Percentiles rank a stretch among this genome's conserved stretches.
Evolutionary conservation across 2,329 filamentous ascomycete species (phyloP).

Genomic region (Bertia moriformis): DNA sequence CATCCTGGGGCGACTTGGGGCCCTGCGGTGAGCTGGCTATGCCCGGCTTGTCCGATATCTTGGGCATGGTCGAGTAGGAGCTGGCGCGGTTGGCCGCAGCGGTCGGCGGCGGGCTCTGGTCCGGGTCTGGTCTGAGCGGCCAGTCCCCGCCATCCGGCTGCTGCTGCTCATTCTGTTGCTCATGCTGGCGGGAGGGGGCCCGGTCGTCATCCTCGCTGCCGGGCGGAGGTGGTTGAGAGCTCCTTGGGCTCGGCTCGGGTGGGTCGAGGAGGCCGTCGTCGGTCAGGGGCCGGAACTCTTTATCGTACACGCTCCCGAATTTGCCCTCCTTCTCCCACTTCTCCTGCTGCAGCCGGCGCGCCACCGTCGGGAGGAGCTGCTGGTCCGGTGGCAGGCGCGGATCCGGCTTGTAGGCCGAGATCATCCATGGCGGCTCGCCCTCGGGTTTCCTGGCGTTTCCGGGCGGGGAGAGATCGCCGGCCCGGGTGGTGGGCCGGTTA

Average conservation of each 20-base stretch:
- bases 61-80: constrained; percentile 51
- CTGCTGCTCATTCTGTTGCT: constrained; percentile 12
- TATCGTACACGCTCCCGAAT: constrained; percentile 73
- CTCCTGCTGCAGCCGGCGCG: constrained; percentile 78
- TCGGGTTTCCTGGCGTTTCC: constrained; percentile 54
- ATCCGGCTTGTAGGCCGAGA: constrained; percentile 89
- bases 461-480: constrained; percentile 32
- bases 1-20: constrained; percentile 24
- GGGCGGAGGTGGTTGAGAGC: constrained; percentile 8
- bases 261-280: constrained; percentile 38
- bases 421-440: constrained; percentile 89
- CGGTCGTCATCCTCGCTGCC: constrained; percentile 6
- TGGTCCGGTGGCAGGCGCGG: constrained; percentile 86
- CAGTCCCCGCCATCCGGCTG: constrained; percentile 33
- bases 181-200: constrained; percentile 8
- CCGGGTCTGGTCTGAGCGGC: constrained; percentile 35
- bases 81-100: constrained; percentile 27
- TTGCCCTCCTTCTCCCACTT: constrained; percentile 89
- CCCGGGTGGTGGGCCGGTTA: constrained; percentile 49
- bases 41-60: constrained; percentile 33
- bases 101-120: constrained; percentile 36
- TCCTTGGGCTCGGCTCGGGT: constrained; percentile 19
- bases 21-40: constrained; percentile 21
- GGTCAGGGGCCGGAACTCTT: constrained; percentile 71
- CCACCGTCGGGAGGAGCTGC: constrained; percentile 87